Percentiles rank a stretch among this genome's conserved stretches.
phyloP scores from a whole-genome alignment of 768 basidiomycete species.

The Xerocomus brunneocitrinus region DNA sequence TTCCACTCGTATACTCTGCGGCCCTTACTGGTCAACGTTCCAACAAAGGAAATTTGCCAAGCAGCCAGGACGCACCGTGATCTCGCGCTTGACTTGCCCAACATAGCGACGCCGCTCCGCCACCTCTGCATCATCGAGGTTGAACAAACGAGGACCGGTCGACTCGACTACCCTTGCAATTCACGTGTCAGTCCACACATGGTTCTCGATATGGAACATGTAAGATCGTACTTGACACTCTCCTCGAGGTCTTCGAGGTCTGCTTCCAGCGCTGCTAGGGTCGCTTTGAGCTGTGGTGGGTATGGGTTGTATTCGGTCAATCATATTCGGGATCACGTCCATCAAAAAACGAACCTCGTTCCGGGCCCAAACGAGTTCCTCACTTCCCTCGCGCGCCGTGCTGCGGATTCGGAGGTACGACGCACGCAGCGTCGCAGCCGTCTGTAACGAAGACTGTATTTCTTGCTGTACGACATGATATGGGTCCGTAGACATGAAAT shows the following conservation, averaged over 20 bases:
- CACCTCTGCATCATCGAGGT: constrained; percentile 76
- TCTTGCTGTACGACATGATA: constrained; percentile 86
- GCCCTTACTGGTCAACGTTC: constrained; percentile 36
- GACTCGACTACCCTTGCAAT: constrained; percentile 74
- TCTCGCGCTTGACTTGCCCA: constrained; percentile 63
- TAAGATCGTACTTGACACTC: constrained; percentile 72
- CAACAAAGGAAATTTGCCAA: constrained; percentile 1
- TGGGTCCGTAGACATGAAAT: constrained; percentile 68
- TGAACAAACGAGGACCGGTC: constrained; percentile 79
- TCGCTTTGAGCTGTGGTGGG: constrained; percentile 59
- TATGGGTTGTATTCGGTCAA: neutral
- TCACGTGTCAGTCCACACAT: constrained; percentile 1
- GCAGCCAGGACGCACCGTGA: constrained; percentile 57
- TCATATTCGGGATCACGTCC: neutral
- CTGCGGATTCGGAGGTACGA: constrained; percentile 77
- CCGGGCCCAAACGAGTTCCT: constrained; percentile 74
- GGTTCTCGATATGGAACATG: neutral
- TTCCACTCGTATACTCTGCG: constrained; percentile 70
- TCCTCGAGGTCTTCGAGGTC: constrained; percentile 94
- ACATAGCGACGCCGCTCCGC: constrained; percentile 73
- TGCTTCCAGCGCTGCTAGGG: constrained; percentile 72
- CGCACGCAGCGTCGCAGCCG: constrained; percentile 64
- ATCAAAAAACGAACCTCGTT: constrained; percentile 50
- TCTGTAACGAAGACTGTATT: constrained; percentile 69
- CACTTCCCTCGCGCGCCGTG: constrained; percentile 68